Base-by-base conservation (phyloP, 257 asterid species). In the Eucommia ulmoides region DNA sequence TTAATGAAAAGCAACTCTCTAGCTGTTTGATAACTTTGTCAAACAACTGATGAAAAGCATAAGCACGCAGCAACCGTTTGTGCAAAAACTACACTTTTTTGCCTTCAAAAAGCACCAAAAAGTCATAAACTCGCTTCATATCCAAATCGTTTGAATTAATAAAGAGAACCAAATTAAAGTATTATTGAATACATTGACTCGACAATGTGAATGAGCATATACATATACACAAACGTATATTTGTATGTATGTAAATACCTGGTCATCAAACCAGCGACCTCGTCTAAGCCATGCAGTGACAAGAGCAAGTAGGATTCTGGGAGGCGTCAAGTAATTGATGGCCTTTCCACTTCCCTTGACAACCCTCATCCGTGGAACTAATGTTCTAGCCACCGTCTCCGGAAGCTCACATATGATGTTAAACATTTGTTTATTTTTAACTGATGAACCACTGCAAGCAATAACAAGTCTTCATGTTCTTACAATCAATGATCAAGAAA, bases 331-430 rank as follows among this genome's bases (percentile, higher is more conserved):
- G 61, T 86, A 91, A 66, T 77, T 91, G 49, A 91, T 79, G 51
- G 99, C 88, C 58, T 72, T 91, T 33, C 99, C 99, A 54, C 82
- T 91, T 54, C 99, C 96, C 81, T 91, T 91, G n/a, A 91, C 94
- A 26, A 86, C 88, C 47, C 96, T 79, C 94, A 91, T 86, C 64
- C 98, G 59, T 23, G 99, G 96, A 57, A 86, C 96, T 59, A 91
- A 70, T 17, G 94, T 83, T 76, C 93, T 79, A 3, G 96, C 98
- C 49, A 89, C 98, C 3, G 98, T 89, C 83, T 89, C 98, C 0
- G 98, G 98, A 56, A 80, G 96, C 76, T 89, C 98, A 7, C 98
- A 89, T 42, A 91, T 83, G 60, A 91, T 83, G 67, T 91, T 91
- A 52, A 91, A 91, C 94, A 91, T 83, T 72, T 83, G 99, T 69